Percentiles rank a stretch among this genome's conserved stretches.
Evolutionary conservation across 495 filamentous ascomycete species (phyloP).

Genomic region (Cercophora samala): DNA sequence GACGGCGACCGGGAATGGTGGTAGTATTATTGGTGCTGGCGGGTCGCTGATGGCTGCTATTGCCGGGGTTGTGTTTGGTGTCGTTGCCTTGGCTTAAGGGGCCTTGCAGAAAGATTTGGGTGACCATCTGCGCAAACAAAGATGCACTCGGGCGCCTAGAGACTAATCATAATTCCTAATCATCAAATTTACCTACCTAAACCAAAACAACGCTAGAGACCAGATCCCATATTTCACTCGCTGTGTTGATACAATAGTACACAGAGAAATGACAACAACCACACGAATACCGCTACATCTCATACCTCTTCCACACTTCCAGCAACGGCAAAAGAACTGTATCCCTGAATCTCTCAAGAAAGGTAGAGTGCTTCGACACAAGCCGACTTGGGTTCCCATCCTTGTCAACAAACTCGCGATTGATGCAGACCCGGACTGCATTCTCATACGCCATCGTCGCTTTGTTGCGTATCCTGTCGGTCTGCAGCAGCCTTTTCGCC

Average conservation of each 20-base stretch:
- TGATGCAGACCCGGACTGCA: background rate
- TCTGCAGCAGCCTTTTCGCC: background rate
- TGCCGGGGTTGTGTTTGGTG: conserved; percentile 54
- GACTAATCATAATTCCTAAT: no score
- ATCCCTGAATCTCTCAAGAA: background rate
- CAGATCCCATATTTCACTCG: no score
- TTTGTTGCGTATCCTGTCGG: background rate
- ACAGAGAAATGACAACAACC: no score
- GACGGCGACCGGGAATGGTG: conserved; percentile 53
- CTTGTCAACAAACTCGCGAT: background rate
- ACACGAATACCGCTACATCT: background rate
- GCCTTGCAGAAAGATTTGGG: no score
- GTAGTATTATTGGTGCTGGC: no score
- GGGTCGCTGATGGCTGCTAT: conserved; percentile 61
- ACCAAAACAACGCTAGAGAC: no score
- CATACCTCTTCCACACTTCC: background rate
- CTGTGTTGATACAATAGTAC: no score
- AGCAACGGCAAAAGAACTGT: background rate
- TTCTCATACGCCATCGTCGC: background rate
- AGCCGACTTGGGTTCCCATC: background rate
- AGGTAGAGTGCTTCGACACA: background rate
- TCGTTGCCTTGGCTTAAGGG: no score
- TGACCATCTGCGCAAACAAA: no score
- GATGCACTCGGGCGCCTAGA: no score
- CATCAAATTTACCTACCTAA: no score